These are phyloP conservation scores for Gyrodon lividus DNA, from an alignment of 768 basidiomycete genomes.

Conservation along the genomic window DNA sequence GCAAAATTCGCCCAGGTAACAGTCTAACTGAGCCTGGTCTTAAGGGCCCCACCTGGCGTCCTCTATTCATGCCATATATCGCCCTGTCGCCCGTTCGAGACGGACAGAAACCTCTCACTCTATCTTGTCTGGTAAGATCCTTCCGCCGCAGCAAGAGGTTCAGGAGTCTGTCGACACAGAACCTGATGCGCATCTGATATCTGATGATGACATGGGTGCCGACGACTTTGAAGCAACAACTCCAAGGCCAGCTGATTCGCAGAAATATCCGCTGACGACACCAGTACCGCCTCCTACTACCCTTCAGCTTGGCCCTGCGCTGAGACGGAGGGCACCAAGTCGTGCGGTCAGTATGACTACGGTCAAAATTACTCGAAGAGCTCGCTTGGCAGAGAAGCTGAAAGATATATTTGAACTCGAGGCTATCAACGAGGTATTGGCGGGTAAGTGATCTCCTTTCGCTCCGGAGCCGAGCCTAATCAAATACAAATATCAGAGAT, in stretches of 20 bases:
- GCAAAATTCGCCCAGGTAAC: neutral
- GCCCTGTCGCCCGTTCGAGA: constrained; percentile 71
- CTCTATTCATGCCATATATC: constrained; percentile 85
- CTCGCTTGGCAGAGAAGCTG: constrained; percentile 82
- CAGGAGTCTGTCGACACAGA: constrained; percentile 35
- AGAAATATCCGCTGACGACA: constrained; percentile 7
- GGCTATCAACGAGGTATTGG: constrained; percentile 80
- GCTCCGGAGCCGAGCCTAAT: constrained; percentile 2
- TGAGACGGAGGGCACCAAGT: constrained; percentile 27
- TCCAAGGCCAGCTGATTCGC: constrained; percentile 36
- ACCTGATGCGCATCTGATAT: constrained; percentile 33
- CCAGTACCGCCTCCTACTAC: constrained; percentile 3
- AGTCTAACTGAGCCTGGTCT: constrained; percentile 4
- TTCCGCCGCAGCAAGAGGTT: constrained; percentile 19
- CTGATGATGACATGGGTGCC: constrained; percentile 53
- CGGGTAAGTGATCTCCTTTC: constrained; percentile 48
- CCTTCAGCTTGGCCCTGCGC: constrained; percentile 17
- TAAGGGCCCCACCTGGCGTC: constrained; percentile 61
- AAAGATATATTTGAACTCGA: constrained; percentile 83
- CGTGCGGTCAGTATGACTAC: constrained; percentile 70
- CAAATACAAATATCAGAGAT: constrained; percentile 54
- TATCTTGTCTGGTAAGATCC: constrained; percentile 8
- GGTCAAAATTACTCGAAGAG: constrained; percentile 64
- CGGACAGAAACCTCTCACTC: constrained; percentile 33
- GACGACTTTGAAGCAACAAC: constrained; percentile 59